Conservation (phyloP, 805 yeast species). For the Kodamaea nitidulidarum region DNA sequence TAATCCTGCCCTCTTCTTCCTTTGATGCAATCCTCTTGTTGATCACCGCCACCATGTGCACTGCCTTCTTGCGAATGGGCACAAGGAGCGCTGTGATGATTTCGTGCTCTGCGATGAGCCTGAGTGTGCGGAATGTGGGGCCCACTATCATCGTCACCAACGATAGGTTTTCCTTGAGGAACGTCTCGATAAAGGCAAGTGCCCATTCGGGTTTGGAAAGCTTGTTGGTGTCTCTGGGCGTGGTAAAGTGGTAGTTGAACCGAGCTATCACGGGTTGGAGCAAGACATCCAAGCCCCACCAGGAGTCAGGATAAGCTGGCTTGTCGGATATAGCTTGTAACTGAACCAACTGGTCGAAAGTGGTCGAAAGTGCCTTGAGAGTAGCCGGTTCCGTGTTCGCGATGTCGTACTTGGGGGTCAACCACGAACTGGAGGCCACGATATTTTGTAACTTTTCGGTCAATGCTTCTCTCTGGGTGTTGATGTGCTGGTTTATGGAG, state of each 20-base stretch:
- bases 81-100: conserved; percentile 45
- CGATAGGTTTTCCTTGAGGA: conserved; percentile 36
- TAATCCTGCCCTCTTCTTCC: too few relatives aligned
- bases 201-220: conserved; percentile 73
- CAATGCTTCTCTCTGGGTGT: conserved; percentile 11
- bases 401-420: conserved; percentile 7
- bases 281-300: conserved; percentile 51
- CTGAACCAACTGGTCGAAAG: conserved; percentile 1
- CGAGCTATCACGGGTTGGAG: conserved; percentile 44
- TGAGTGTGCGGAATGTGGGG: conserved; percentile 22
- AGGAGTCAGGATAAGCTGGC: conserved; percentile 27
- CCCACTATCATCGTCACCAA: conserved; percentile 39
- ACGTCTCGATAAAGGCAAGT: conserved; percentile 46
- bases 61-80: conserved; percentile 44
- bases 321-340: conserved; percentile 1
- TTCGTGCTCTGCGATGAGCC: conserved; percentile 32
- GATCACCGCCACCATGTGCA: conserved; percentile 18
- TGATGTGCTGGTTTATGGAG: conserved; percentile 22
- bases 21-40: conserved; percentile 21
- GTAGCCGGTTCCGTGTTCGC: conserved; percentile 3
- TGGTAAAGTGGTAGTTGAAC: conserved; percentile 59
- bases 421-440: conserved; percentile 3
- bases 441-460: conserved; percentile 11
- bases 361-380: not conserved
- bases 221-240: conserved; percentile 53